A percentile compares a stretch with the other conserved stretches of the same genome.
phyloP scores from a whole-genome alignment of 768 basidiomycete genomes.

The Arthromyces matolae region DNA sequence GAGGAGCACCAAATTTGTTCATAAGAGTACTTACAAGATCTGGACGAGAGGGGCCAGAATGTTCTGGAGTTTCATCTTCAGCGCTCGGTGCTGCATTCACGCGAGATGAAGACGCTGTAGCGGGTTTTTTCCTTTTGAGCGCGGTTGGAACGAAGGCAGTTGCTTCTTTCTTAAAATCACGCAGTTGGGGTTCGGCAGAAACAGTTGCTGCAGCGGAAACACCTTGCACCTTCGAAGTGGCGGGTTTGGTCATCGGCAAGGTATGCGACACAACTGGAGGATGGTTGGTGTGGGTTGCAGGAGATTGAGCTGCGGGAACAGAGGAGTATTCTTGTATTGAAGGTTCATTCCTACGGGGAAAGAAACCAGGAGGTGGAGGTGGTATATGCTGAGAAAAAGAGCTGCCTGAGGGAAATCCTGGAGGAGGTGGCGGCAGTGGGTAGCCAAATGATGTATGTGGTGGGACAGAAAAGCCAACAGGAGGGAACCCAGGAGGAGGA shows the following conservation, averaged over 20 bases:
- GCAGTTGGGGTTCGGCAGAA: constrained; percentile 80
- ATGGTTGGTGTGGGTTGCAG: too few species aligned
- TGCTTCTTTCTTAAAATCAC: constrained; percentile 93
- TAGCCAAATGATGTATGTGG: constrained; percentile 13
- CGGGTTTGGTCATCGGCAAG: constrained; percentile 31
- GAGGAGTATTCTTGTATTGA: constrained; percentile 68
- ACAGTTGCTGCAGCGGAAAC: constrained; percentile 61
- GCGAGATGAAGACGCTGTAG: constrained; percentile 32
- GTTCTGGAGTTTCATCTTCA: constrained; percentile 26
- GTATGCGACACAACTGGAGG: constrained; percentile 34
- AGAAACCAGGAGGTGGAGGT: constrained; percentile 64
- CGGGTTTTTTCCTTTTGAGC: constrained; percentile 69
- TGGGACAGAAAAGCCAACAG: constrained; percentile 22
- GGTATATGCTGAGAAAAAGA: constrained; percentile 28
- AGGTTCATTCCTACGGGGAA: constrained; percentile 51
- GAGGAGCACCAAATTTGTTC: constrained; percentile 50
- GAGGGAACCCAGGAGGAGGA: constrained; percentile 20
- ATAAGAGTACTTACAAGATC: constrained; percentile 64
- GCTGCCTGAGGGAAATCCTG: constrained; percentile 23
- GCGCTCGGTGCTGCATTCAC: constrained; percentile 67
- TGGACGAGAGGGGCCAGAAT: constrained; percentile 44
- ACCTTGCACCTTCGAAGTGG: constrained; percentile 26
- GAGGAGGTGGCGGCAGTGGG: constrained; percentile 27
- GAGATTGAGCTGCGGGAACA: constrained; percentile 28
- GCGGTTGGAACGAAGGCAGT: constrained; percentile 86